phyloP scores from a whole-genome alignment of 768 basidiomycete species.

The Boletus subparvulus region DNA sequence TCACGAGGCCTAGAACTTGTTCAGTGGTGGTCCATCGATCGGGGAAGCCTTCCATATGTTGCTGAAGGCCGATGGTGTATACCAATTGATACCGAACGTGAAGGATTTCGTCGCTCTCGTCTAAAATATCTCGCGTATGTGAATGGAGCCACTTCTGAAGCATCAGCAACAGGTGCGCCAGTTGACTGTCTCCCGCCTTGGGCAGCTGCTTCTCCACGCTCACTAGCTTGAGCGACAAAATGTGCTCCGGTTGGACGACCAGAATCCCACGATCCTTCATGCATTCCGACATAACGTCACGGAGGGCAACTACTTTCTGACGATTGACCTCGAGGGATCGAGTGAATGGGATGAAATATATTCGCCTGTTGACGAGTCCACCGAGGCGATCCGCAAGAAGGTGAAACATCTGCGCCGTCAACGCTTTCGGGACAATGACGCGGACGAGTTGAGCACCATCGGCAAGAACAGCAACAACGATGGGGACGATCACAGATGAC shows the following conservation, averaged over 20 bases:
- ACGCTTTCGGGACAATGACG: constrained; percentile 48
- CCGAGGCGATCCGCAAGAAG: constrained; percentile 44
- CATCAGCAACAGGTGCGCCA: constrained; percentile 23
- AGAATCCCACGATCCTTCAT: constrained; percentile 41
- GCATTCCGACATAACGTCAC: constrained; percentile 39
- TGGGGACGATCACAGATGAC: constrained; percentile 47
- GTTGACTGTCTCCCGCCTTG: background rate
- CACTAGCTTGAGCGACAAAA: constrained; percentile 52
- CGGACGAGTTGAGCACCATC: constrained; percentile 45
- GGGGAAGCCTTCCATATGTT: constrained; percentile 28
- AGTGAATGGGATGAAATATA: constrained; percentile 53
- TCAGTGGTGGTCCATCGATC: constrained; percentile 37
- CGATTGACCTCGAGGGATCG: constrained; percentile 33
- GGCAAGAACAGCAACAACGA: constrained; percentile 40
- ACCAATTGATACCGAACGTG: constrained; percentile 40
- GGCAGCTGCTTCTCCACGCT: constrained; percentile 38
- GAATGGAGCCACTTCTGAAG: constrained; percentile 27
- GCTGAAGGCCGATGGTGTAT: constrained; percentile 35
- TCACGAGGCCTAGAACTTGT: constrained; percentile 29
- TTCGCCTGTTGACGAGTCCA: constrained; percentile 44
- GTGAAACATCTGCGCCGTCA: constrained; percentile 49
- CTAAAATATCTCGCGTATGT: constrained; percentile 28
- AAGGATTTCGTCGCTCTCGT: constrained; percentile 34
- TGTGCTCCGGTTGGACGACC: constrained; percentile 52
- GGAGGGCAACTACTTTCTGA: constrained; percentile 25